Base-by-base conservation (phyloP, 805 yeast genomes). In the Metschnikowia drakensbergensis region DNA sequence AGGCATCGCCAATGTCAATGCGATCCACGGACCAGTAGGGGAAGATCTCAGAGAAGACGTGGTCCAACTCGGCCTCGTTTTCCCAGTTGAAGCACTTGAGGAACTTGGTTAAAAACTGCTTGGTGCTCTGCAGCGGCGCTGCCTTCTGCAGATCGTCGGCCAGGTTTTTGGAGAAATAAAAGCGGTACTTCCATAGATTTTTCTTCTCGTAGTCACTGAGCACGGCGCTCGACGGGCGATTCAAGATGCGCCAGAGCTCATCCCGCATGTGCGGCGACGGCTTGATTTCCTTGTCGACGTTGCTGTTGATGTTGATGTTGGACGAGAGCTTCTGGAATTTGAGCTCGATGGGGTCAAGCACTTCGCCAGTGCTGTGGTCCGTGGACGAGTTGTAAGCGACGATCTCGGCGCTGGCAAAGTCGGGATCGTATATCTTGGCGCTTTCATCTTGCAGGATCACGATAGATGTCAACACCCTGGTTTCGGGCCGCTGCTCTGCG, bases 81-180 rank as follows among this genome's bases (percentile, higher is more conserved):
- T 81, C 88, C 88, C 97, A 87, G 56, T 91, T 84, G 13, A 91
- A 86, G 38, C 95, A 83, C 63, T 90, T 89, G 54, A 92, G 76
- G 51, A 94, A 84, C 64, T 92, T 92, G 27, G 91, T 84, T 48
- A 88, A 70, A 46, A 68, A 72, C 37, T 68, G 69, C 45, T 64
- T 66, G 13, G 72, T 60, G 1, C 85, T 84, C 48, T 76, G 80
- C 59, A 81, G 81, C 37, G 67, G 71, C 44, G 67, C 65, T 4
- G 64, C 52, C 26, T 37, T 35, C 30, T 42, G 50, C 35, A 40
- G 45, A 8, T 57, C 57, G 13, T 51, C 61, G n/a, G 86, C 59
- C 33, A 34, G 33, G 51, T 68, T 69, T 50, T 65, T 70, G 47
- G 74, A 66, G 52, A 71, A 71, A 64, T 83, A 91, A 67, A 87